A percentile compares a stretch with the other conserved stretches of the same genome.
phyloP scores from a whole-genome alignment of 2,329 filamentous ascomycete species.

The Venturia oleaginea region DNA sequence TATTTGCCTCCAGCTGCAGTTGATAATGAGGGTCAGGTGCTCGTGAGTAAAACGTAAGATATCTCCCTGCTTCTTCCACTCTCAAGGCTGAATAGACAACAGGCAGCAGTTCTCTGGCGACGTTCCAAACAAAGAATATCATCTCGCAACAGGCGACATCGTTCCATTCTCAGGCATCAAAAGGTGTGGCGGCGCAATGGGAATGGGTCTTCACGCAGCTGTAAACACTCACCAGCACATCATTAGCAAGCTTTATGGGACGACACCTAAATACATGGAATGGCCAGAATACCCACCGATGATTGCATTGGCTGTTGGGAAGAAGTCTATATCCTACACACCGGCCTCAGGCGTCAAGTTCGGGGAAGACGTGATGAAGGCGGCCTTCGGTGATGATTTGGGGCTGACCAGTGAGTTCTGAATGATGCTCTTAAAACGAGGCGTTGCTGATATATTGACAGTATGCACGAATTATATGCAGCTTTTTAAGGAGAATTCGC shows the following conservation, averaged over 20 bases:
- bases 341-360: background rate
- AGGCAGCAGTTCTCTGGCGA: constrained; percentile 37
- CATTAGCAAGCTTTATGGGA: background rate
- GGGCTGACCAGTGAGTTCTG: constrained; percentile 1
- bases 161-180: constrained; percentile 69
- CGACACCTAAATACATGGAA: background rate
- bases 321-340: background rate
- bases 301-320: constrained; percentile 13
- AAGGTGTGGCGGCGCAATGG: constrained; percentile 67
- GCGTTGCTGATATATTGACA: background rate
- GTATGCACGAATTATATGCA: constrained; percentile 2
- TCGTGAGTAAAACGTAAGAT: constrained; percentile 47
- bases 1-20: constrained; percentile 49
- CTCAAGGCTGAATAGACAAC: constrained; percentile 11
- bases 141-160: constrained; percentile 64
- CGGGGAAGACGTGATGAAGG: constrained; percentile 1
- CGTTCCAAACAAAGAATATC: constrained; percentile 48
- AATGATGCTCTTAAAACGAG: background rate
- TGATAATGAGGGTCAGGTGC: constrained; percentile 60
- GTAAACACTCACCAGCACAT: constrained; percentile 45
- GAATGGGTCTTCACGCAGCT: constrained; percentile 58
- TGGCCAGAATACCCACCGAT: constrained; percentile 5
- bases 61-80: background rate
- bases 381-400: constrained; percentile 7
- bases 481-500: background rate